Evolutionary conservation across 192 early-diverging fungal species (phyloP), one percentile per base, ranked within the genome.

Genomic region (Coemansia sp.): DNA sequence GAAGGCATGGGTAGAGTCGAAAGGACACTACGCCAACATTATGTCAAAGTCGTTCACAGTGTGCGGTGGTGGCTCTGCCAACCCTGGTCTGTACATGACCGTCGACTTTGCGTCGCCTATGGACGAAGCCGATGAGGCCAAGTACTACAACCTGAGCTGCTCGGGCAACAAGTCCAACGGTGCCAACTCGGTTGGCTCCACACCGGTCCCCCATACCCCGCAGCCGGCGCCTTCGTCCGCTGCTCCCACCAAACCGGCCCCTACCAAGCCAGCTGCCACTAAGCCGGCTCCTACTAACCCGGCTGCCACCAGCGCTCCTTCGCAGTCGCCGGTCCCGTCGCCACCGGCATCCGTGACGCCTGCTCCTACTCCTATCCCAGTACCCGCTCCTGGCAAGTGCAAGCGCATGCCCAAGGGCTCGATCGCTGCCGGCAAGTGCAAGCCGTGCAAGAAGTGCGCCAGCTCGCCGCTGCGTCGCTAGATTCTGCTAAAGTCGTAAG

Each of bases 381-480:
- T 29, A 19, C 11, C 5, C 2, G 21, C 38, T n/a, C 48, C 67
- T n/a, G 73, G 78, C 76, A 81, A 81, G 73, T 75, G 73, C 78
- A 81, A 66, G 72, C 78, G 69, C 53, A 53, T 81, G 21, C 73
- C 78, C 39, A 72, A 69, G 72, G 78, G 78, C 69, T 81, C 78
- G 38, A 81, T 81, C 48, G 78, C 78, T 32, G 78, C 78, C 10
- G 78, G 78, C 69, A 81, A 81, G 78, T 81, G 78, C 78, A 81
- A 75, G 78, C 63, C 72, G 38, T 81, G 78, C 78, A 72, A 71
- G 48, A 68, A 72, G 73, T 81, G 78, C 72, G 15, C 52, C 37
- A 56, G 57, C 35, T 67, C 63, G 37, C 72, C 67, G n/a, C 55
- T 60, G 57, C 76, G 67, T 38, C 77, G 77, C 58, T 74, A 79